Evolutionary conservation across 805 yeast species (phyloP), one percentile per base, ranked within the genome.

Genomic region (Cyberlindnera lachancei): DNA sequence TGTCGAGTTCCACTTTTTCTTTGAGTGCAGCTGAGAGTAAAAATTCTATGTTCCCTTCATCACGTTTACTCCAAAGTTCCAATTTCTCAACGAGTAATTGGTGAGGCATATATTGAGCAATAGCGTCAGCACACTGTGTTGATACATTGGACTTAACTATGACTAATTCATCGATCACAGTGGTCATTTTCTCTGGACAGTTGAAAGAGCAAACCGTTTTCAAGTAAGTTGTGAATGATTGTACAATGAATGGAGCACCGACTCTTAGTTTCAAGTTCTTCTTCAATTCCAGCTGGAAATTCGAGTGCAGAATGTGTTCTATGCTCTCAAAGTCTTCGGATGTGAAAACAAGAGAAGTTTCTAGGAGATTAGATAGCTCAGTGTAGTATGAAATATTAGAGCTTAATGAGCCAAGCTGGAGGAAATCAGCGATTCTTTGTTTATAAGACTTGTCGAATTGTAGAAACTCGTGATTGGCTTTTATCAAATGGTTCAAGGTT

Each of bases 381-480:
- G 37, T 35, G 42, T 72, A 81, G 46, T 74, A 79, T 0, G 56
- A 41, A 0, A 76, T 68, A 18, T 62, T 58, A 31, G 82, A 73
- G 30, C 63, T 64, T 29, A 77, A 61, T 2, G 73, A 70, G 0
- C 86, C 81, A 11, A 74, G 39, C 10, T 57, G 57, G 15, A 81
- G 42, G 40, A 77, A 66, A 0, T 57, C 66, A 2, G 61, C 28
- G 9, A 81, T 46, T 36, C 64, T 66, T 4, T 61, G 63, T 13
- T 63, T 61, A 1, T 74, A 42, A 4, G 57, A 56, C 35, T 78
- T 79, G 15, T 60, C 64, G 42, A 67, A 70, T 4, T 63, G 55
- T 79, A 85, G 78, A 29, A 79, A 61, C 18, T 61, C 68, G 13
- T 66, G 59, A 39, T 72, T 69, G 26, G 63, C 54, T n/a, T 53